Evolutionary conservation across 176 grass and related monocot genomes (phyloP), one percentile per base, ranked within the genome.

Genomic region (Aegilops bicornis): DNA sequence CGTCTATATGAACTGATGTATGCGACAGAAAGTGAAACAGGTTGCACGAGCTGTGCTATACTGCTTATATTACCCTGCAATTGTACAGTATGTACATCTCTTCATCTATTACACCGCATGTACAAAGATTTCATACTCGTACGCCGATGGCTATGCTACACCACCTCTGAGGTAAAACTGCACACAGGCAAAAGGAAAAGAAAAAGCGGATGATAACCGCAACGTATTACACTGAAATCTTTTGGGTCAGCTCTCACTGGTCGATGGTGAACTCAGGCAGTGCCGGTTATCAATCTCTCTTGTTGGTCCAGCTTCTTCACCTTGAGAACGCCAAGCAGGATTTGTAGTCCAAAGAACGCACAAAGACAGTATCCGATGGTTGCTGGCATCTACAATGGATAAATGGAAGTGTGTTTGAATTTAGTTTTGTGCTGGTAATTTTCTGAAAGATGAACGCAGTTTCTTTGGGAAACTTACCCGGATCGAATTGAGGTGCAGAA

Each of bases 281-380:
- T 96, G 59, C 97, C 97, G 6, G 97, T 99, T 87, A 99, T 96
- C 71, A 98, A 74, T 90, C 89, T 96, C 89, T 99, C 94, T 64
- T 91, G 92, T 75, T 78, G 88, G 83, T 99, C 97, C 43, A 99
- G 77, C 59, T 92, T 99, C 80, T 94, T 99, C 48, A 98, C 90
- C 89, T 96, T 99, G 74, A 99, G 7, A 84, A 99, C 63, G 6
- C 97, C 92, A 32, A 94, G 23, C 30, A 99, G 80, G 82, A 99
- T 86, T 93, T 94, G 97, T 52, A 94, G 36, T 7, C 97, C 97
- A 14, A 96, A 99, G 65, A 99, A 94, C 23, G 88, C 94, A 12
- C 88, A 86, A 3, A 94, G 62, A 23, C 85, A 63, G 66, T 96
- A 99, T 47, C 89, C 90, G 29, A 93, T 88, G 50, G 86, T 87